Base-by-base conservation (phyloP, 1,139 yeast genomes). In the Hyphopichia buzzinii region DNA sequence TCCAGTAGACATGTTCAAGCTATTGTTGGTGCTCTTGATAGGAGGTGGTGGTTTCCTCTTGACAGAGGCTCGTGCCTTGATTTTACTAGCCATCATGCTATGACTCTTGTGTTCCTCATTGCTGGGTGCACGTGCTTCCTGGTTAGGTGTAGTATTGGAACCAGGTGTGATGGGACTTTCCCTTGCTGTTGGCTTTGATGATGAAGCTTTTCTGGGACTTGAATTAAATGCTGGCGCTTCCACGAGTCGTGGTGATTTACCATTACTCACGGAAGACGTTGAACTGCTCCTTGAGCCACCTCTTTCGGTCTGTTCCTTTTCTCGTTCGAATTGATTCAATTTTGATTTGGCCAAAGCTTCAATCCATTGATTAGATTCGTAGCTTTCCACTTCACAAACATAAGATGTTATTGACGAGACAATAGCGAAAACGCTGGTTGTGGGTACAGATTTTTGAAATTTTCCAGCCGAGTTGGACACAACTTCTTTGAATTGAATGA, bases 361-460 rank as follows among this genome's bases (percentile, higher is more conserved):
- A 0, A 85, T 79, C 86, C 86, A 81, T 13, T 61, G 54, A 23
- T 66, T 59, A 0, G 79, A 66, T 29, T 77, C 83, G 31, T 52
- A 59, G 42, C 71, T 75, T 32, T 77, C 80, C n/a, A 73, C 81
- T 48, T 80, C 84, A 57, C 77, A 76, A 3, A 72, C 66, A 43
- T 75, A 68, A 0, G 83, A 67, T 3, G 74, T 62, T 5, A 54
- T 57, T 26, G 54, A 53, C 0, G 83, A 75, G 39, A 68, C 67
- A 25, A 81, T 69, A 0, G 80, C 82, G 63, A 80, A 80, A 6
- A 73, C 47, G 0, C 79, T 80, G 0, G 72, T 59, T 3, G 66
- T 57, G 0, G 74, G 67, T 3, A 66, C 36, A 31, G 60, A 44
- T 49, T 64, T 62, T 39, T 54, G 61, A 26, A 62, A 55, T 41